phyloP scores from a whole-genome alignment of 371 early-diverging fungal genomes.

The Phascolomyces articulosus region DNA sequence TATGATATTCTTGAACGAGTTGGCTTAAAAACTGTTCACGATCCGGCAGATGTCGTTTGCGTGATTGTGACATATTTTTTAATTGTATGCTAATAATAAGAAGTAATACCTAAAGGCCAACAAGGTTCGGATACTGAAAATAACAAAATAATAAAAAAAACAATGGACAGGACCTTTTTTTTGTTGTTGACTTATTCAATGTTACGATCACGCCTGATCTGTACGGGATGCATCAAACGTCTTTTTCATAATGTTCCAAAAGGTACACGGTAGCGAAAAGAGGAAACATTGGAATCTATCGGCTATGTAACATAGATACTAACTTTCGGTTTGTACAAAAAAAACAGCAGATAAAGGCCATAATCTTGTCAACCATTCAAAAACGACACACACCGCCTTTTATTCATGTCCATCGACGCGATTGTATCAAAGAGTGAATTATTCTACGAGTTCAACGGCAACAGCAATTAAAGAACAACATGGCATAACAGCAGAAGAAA shows the following conservation, averaged over 20 bases:
- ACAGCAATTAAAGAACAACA: neutral
- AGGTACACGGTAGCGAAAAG: no score
- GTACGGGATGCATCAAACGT: neutral
- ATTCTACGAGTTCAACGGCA: neutral
- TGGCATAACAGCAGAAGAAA: neutral
- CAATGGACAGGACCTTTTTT: neutral
- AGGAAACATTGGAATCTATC: no score
- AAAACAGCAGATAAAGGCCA: no score
- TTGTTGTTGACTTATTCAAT: neutral
- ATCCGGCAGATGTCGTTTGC: constrained; percentile 12
- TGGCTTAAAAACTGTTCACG: constrained; percentile 35
- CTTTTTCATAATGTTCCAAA: neutral
- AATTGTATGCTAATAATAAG: no score
- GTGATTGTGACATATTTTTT: neutral
- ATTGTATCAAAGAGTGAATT: neutral
- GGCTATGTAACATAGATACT: no score
- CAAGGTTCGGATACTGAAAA: no score
- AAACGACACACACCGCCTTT: no score
- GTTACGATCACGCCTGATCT: neutral
- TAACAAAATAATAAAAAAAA: no score
- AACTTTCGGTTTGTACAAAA: no score
- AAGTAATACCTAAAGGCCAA: no score
- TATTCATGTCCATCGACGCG: neutral
- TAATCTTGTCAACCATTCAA: no score
- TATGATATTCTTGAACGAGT: constrained; percentile 42